Base-by-base conservation (phyloP, 495 filamentous ascomycete genomes). In the Rusavskia elegans region DNA sequence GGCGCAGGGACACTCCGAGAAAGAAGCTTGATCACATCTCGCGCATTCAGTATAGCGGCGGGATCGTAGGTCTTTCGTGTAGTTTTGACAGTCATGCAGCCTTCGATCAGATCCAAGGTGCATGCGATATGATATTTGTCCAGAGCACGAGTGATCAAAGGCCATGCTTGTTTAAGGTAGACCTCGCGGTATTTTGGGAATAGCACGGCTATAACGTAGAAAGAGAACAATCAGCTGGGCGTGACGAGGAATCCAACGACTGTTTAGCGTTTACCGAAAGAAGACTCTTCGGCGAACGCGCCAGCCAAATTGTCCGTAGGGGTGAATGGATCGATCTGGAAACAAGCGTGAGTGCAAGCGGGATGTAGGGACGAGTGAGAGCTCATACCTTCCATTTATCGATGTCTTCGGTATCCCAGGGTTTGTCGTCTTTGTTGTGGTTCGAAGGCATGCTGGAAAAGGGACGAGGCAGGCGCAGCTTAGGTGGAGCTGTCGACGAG, bases 371-470 rank as follows among this genome's bases (percentile, higher is more conserved):
- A 23, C 14, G 45, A 44, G 32, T 16, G 17, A n/a, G 50, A 38
- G 29, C 20, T 36, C 63, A 52, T 56, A 86, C 78, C 77, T 89
- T 92, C 90, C 90, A 98, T 64, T 95, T 95, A 65, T 98, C 90
- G 57, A 96, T 88, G 60, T 95, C 92, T 53, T 92, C 88, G 46
- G 88, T 95, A 65, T 98, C 90, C 92, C 90, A 97, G 36, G 92
- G 86, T 65, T 98, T 98, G 5, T 95, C 88, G 53, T 77, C 82
- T 53, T 95, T 92, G 71, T 95, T 92, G 71, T 95, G 82, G 52
- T 87, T 95, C 50, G 87, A 93, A 52, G 90, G 90, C 90, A 96
- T 96, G n/a, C n/a, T n/a, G n/a, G n/a, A n/a, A n/a, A n/a, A n/a
- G n/a, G n/a, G n/a, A n/a, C n/a, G n/a, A n/a, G n/a, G n/a, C n/a